A percentile compares a stretch with the other conserved stretches of the same genome.
Evolutionary conservation across 371 early-diverging fungal genomes (phyloP).

Genomic region (Actinomortierella wolfii): DNA sequence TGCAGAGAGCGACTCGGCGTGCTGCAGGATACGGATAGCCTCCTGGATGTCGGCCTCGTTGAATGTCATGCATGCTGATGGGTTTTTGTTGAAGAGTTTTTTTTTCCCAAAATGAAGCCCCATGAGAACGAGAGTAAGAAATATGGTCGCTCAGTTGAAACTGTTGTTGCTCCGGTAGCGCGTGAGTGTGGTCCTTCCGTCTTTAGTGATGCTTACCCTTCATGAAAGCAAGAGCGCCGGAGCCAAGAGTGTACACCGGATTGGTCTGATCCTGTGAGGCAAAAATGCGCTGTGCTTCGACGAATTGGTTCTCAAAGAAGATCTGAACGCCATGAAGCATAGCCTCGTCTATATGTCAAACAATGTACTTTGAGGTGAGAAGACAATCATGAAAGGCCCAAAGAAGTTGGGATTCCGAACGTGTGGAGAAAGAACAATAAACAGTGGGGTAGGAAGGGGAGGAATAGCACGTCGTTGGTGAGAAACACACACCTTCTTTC

Average conservation of each 20-base stretch:
- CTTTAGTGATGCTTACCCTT: conserved; percentile 19
- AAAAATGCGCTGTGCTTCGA: conserved; percentile 49
- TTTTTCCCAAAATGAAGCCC: too few relatives aligned
- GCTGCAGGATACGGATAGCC: conserved; percentile 51
- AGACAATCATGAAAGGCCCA: background rate
- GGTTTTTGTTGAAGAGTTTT: background rate
- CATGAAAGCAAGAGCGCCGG: conserved; percentile 40
- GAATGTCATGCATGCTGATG: conserved; percentile 53
- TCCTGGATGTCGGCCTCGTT: conserved; percentile 53
- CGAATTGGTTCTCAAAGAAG: conserved; percentile 62
- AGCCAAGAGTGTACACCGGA: conserved; percentile 42
- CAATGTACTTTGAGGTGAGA: too few relatives aligned
- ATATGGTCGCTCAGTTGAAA: background rate
- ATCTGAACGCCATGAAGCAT: conserved; percentile 54
- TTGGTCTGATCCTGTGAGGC: conserved; percentile 36
- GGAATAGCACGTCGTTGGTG: background rate
- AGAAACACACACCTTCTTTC: conserved; percentile 47
- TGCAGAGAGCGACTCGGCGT: conserved; percentile 53
- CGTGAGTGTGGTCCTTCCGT: background rate
- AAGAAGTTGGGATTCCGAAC: background rate
- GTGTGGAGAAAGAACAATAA: background rate
- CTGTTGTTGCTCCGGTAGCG: too few relatives aligned
- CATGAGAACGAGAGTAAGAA: background rate
- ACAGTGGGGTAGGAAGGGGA: background rate
- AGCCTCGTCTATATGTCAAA: conserved; percentile 49